These are phyloP conservation scores for Dioszegia crocea DNA, from an alignment of 768 basidiomycete species.

Conservation along the genomic window DNA sequence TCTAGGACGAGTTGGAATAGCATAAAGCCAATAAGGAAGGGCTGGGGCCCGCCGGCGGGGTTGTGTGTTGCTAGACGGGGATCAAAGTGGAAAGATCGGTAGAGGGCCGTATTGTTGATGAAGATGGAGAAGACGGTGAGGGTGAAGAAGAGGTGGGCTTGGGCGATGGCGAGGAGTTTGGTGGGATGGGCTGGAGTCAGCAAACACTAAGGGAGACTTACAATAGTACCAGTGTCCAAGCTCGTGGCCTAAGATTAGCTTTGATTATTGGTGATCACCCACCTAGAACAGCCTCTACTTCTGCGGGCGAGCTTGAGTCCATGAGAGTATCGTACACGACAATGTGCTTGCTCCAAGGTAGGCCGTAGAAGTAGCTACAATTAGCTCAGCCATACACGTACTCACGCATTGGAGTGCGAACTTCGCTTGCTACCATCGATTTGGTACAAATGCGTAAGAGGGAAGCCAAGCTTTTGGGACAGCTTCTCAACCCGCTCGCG, in stretches of 20 bases:
- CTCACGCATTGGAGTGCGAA: slow-evolving; percentile 76
- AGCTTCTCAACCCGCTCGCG: slow-evolving; percentile 71
- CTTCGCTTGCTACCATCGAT: slow-evolving; percentile 96
- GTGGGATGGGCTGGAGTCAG: slow-evolving; percentile 64
- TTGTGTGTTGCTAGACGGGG: slow-evolving; percentile 30
- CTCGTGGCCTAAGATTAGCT: slow-evolving; percentile 60
- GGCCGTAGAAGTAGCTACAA: slow-evolving; percentile 85
- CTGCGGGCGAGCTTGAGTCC: slow-evolving; percentile 79
- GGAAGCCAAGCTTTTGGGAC: slow-evolving; percentile 80
- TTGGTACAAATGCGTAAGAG: slow-evolving; percentile 88
- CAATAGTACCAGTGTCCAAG: slow-evolving; percentile 91
- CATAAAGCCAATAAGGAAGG: slow-evolving; percentile 50
- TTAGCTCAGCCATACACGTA: slow-evolving; percentile 3
- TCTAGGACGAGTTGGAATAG: slow-evolving; percentile 49
- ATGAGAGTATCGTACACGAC: slow-evolving; percentile 97
- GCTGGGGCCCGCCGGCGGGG: slow-evolving; percentile 31
- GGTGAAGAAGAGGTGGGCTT: slow-evolving; percentile 81
- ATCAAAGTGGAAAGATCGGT: slow-evolving; percentile 47
- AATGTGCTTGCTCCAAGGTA: slow-evolving; percentile 66
- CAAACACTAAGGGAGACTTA: slow-evolving; percentile 13
- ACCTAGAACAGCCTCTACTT: slow-evolving; percentile 88
- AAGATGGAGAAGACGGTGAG: slow-evolving; percentile 49
- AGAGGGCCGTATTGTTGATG: slow-evolving; percentile 49
- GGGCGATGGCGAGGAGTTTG: slow-evolving; percentile 78
- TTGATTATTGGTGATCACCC: not conserved